These are phyloP conservation scores for Medicago ruthenica DNA, from an alignment of 306 rosid genomes.

Conservation along the genomic window DNA sequence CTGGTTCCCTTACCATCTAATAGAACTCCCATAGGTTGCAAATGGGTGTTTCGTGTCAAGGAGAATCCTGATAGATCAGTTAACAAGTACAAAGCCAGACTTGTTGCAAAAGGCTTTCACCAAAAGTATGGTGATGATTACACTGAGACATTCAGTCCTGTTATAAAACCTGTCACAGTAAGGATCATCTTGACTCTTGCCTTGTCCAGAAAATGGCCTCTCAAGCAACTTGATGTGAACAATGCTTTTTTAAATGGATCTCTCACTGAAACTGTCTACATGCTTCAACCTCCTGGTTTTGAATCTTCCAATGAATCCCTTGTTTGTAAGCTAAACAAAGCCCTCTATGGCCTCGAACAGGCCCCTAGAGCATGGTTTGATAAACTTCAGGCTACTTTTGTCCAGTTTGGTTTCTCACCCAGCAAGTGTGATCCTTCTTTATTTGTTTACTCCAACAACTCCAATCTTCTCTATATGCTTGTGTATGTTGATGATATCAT, in stretches of 20 bases:
- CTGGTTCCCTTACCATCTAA: too few species aligned
- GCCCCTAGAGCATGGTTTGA: not conserved
- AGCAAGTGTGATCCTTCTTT: not conserved
- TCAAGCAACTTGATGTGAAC: not conserved
- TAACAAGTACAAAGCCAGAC: not conserved
- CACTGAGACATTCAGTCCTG: not conserved
- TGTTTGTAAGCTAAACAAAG: not conserved
- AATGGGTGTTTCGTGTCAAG: too few species aligned
- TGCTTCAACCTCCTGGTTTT: not conserved
- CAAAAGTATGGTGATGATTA: not conserved
- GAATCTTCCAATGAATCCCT: not conserved
- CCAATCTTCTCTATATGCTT: not conserved
- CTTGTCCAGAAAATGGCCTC: not conserved
- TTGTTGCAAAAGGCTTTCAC: not conserved
- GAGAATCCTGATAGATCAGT: too few species aligned
- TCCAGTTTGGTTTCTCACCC: not conserved
- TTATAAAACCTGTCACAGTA: not conserved
- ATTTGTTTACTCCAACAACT: not conserved
- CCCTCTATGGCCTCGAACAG: not conserved
- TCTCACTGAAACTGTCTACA: not conserved
- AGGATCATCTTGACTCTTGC: not conserved
- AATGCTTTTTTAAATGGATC: not conserved
- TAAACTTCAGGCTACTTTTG: not conserved
- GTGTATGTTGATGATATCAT: not conserved
- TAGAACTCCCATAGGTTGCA: too few species aligned